A percentile compares a stretch with the other conserved stretches of the same genome.
phyloP scores from a whole-genome alignment of 306 rosid species.

The peach (Prunus persica) region DNA sequence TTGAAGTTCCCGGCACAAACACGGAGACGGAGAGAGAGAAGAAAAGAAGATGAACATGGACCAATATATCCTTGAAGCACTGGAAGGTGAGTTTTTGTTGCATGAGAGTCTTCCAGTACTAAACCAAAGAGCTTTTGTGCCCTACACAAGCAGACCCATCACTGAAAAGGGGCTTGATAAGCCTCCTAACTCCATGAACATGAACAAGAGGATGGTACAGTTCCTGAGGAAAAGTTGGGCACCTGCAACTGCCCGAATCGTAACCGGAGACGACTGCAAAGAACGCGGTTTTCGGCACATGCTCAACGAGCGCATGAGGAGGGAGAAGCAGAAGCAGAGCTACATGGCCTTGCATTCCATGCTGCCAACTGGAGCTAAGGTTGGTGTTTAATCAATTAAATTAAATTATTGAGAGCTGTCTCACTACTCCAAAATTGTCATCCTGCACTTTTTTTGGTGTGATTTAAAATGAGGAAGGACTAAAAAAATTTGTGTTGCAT shows the following conservation, averaged over 20 bases:
- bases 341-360: constrained; percentile 53
- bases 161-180: not conserved
- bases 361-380: constrained; percentile 68
- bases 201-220: constrained; percentile 41
- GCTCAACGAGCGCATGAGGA: constrained; percentile 70
- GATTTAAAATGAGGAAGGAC: not conserved
- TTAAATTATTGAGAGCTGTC: too few species aligned
- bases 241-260: not conserved
- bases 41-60: constrained; percentile 27
- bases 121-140: constrained; percentile 45
- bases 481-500: not conserved
- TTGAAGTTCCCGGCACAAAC: not conserved
- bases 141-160: constrained; percentile 28
- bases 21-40: not conserved
- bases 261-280: constrained; percentile 17
- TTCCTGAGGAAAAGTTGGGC: constrained; percentile 36
- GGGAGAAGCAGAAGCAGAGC: constrained; percentile 58
- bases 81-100: constrained; percentile 47
- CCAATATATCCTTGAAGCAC: constrained; percentile 24
- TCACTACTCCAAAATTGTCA: not conserved
- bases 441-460: not conserved
- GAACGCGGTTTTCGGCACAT: constrained; percentile 55
- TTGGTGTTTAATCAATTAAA: not conserved
- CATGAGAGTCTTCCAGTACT: constrained; percentile 18
- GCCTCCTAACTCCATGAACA: constrained; percentile 5